Evolutionary conservation across 805 yeast genomes (phyloP), one percentile per base, ranked within the genome.

Genomic region (Zygotorulaspora florentina): DNA sequence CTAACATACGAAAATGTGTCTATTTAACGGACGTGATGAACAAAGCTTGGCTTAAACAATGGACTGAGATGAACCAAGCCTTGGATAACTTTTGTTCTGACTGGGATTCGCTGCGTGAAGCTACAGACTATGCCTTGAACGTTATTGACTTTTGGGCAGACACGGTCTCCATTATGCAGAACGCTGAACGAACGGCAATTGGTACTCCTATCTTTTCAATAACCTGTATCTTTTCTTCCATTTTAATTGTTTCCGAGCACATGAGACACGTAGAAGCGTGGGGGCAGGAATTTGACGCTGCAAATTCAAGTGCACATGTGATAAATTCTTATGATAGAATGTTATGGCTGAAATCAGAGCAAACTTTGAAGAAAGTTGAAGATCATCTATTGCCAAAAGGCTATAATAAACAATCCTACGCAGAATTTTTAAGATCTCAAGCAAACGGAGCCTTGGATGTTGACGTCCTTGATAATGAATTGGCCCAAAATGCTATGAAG

Each of bases 201-300:
- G 70, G 88, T 52, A 83, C 91, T 0, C 93, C 93, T 1, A 84
- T 84, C 23, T 84, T 83, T 61, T 82, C 85, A 56, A 74, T 84
- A 26, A 80, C 88, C 0, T 81, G 88, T 59, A 74, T 83, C 23
- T 83, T 83, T 57, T 76, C 83, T 1, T 70, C 88, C 1, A 68
- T 81, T 10, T 65, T 84, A 43, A 67, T 85, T 29, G 73, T 84
- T 42, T 77, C 87, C 2, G 87, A 82, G 55, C 83, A 76, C 55
- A 64, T 85, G 52, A 71, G 74, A 45, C 67, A 73, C 4, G 68
- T 83, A 16, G 93, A 85, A 55, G 66, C 62, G 35, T 73, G 77
- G 74, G 76, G 79, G 2, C 63, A 65, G 39, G 60, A 61, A 11
- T 70, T 63, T 39, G 54, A 40, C n/a, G 17, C 55, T 8, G 58